Base-by-base conservation (phyloP, 306 rosid species). In the Begonia fuchsioides region DNA sequence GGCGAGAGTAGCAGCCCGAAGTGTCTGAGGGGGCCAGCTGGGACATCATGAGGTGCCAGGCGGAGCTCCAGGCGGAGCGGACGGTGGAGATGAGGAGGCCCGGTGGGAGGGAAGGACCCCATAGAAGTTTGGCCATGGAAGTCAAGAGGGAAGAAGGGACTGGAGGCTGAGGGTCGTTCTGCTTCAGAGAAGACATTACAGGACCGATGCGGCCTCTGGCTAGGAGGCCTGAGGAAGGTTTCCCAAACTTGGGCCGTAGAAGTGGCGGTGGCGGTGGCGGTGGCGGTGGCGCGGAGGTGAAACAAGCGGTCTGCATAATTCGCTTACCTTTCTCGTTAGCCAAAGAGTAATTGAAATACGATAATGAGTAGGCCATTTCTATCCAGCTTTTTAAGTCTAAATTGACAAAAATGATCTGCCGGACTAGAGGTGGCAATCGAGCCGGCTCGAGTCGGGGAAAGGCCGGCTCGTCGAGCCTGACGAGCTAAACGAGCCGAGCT, bases 11-110 rank as follows among this genome's bases (percentile, higher is more conserved):
- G 3, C 69, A 55, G 43, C 83, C 93, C 59, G 93, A 51, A 26
- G 78, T 32, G 18, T 88, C 97, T 15, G 97, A 76, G 44, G 97
- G 95, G 49, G 93, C 93, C n/a, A 88, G 93, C 71, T 81, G 95
- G 15, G 76, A 64, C 97, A 88, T 84, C 97, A 88, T 79, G 44
- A 88, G 55, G 17, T 62, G 82, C 97, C 97, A 90, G 54, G 92
- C 62, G 76, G 87, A 46, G 64, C 68, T 67, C 97, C 97, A 90
- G 3, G 82, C 68, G 10, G 84, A 49, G 46, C 95, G 97, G 47
- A 73, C 95, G 58, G 87, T 74, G 72, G 92, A 47, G 54, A 90
- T 57, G 43, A 90, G 72, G 39, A 90, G 71, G 13, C 82, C 87
- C 2, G 97, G 93, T 0, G 97, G 97, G 11, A 90, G 82, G 1